These are phyloP conservation scores for Luzula sylvatica DNA, from an alignment of 176 grass and related monocot species.

Conservation along the genomic window DNA sequence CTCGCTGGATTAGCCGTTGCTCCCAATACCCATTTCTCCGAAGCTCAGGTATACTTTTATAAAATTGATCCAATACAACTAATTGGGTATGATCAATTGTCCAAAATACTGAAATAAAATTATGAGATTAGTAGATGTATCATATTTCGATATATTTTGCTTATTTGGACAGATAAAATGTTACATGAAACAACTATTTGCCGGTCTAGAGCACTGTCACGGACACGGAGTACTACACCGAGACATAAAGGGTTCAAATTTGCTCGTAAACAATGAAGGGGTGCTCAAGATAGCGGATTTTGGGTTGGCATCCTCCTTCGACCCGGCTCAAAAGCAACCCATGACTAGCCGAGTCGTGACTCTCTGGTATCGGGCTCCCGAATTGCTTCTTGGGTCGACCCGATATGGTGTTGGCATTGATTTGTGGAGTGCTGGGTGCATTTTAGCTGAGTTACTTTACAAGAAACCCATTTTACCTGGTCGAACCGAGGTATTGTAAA, in stretches of 20 bases:
- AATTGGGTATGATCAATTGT: too few species aligned
- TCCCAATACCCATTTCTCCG: slow-evolving; percentile 29
- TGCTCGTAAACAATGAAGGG: slow-evolving; percentile 42
- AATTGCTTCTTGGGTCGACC: slow-evolving; percentile 36
- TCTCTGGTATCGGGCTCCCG: slow-evolving; percentile 43
- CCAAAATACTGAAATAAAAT: too few species aligned
- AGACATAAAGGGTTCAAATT: slow-evolving; percentile 44
- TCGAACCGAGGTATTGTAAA: slow-evolving; percentile 32
- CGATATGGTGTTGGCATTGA: slow-evolving; percentile 30
- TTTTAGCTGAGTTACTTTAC: slow-evolving; percentile 33
- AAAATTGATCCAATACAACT: too few species aligned
- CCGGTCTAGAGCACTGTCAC: slow-evolving; percentile 39
- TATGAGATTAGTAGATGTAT: too few species aligned
- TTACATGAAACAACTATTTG: slow-evolving; percentile 46
- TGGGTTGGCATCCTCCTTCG: slow-evolving; percentile 31
- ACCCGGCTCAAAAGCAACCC: slow-evolving; percentile 23
- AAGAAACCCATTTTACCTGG: slow-evolving; percentile 36
- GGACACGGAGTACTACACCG: slow-evolving; percentile 34
- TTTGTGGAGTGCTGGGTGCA: slow-evolving; percentile 52
- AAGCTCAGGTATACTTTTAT: slow-evolving; percentile 26
- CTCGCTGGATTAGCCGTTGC: slow-evolving; percentile 36
- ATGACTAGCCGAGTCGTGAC: slow-evolving; percentile 48
- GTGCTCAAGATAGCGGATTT: slow-evolving; percentile 46
- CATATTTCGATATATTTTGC: neutral
- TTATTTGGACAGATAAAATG: slow-evolving; percentile 36